Evolutionary conservation across 2,329 filamentous ascomycete species (phyloP), one percentile per base, ranked within the genome.

Genomic region (Pseudohalonectria lignicola): DNA sequence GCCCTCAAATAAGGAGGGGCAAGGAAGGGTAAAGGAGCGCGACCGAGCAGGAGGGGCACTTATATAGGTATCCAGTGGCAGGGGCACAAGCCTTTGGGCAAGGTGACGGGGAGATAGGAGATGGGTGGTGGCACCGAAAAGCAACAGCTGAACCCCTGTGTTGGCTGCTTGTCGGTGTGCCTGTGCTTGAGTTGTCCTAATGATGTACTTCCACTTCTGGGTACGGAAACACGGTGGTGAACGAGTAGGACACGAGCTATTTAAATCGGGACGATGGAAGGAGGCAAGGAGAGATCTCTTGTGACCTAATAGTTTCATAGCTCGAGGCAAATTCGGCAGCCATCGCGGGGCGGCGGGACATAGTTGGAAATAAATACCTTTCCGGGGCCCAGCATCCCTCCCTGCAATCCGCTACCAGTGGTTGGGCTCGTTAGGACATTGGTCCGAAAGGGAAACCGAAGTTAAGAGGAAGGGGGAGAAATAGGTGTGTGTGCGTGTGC

Each of bases 231-330:
- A n/a, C n/a, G n/a, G n/a, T n/a, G n/a, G n/a, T 16, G 30, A 39
- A 32, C 17, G 16, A 33, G 4, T 33, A 18, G 28, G 32, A 39
- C 35, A 31, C 31, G 25, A 20, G 17, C 26, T 40, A 30, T 10
- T 19, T n/a, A n/a, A n/a, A n/a, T n/a, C n/a, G n/a, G n/a, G n/a
- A n/a, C n/a, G n/a, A n/a, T n/a, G n/a, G n/a, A n/a, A n/a, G n/a
- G n/a, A n/a, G n/a, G n/a, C n/a, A n/a, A n/a, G n/a, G n/a, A 34
- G 16, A 38, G 20, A 32, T 42, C 49, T 54, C 49, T 40, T 49
- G 57, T 60, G 53, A 59, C 54, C 54, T 56, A 57, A 56, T 56
- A 43, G 41, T 46, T 53, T 49, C 43, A 43, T 43, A 43, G 43
- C 37, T 30, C 43, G 44, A 23, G 16, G n/a, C 13, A 7, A 15